Conservation (phyloP, 305 asterid species). For the Fraxinus sp. region DNA sequence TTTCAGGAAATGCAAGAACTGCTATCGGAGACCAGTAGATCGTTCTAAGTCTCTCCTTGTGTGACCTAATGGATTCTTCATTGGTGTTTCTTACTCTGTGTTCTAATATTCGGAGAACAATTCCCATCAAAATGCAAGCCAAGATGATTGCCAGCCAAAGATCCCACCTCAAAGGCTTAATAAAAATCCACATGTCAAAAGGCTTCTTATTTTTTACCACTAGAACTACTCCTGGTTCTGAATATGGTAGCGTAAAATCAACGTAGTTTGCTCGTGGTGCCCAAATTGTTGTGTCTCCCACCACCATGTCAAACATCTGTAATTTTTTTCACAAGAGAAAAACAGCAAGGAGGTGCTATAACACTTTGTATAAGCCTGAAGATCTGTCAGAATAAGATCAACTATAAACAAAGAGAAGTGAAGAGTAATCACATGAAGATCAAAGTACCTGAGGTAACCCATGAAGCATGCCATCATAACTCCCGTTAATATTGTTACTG, state of each 20-base stretch:
- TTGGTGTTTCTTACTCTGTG: constrained; percentile 16
- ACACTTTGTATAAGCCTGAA: neutral
- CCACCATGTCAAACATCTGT: constrained; percentile 49
- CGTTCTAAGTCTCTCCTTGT: constrained; percentile 23
- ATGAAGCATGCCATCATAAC: constrained; percentile 36
- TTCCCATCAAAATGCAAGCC: constrained; percentile 45
- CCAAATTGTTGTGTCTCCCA: constrained; percentile 54
- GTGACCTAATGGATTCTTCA: constrained; percentile 21
- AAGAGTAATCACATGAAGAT: neutral
- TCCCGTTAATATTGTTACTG: constrained; percentile 13
- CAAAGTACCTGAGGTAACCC: constrained; percentile 35
- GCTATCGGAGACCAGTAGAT: constrained; percentile 50
- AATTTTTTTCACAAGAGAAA: neutral
- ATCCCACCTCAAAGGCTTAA: constrained; percentile 59
- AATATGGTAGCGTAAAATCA: constrained; percentile 54
- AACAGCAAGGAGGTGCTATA: neutral
- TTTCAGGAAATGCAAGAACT: constrained; percentile 64
- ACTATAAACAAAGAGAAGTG: neutral
- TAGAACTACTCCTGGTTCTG: constrained; percentile 50
- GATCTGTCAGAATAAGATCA: neutral
- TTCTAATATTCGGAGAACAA: constrained; percentile 45
- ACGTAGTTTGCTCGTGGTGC: constrained; percentile 42
- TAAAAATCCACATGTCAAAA: constrained; percentile 56
- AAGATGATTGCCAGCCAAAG: constrained; percentile 53
- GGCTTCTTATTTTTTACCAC: constrained; percentile 49